Evolutionary conservation across 306 rosid genomes (phyloP), one percentile per base, ranked within the genome.

Genomic region (Sicyos edulis): DNA sequence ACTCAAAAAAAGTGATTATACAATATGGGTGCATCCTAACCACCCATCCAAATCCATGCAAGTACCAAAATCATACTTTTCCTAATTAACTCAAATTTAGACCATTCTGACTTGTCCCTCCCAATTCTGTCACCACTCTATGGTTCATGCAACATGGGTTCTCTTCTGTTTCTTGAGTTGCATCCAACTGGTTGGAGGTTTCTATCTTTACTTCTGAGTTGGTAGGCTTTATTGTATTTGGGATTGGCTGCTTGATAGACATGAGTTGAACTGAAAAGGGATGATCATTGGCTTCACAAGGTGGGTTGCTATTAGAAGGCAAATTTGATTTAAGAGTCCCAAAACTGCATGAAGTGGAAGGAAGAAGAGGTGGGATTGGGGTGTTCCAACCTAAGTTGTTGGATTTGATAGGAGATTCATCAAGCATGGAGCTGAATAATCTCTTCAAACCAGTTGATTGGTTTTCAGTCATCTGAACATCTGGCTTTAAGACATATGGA

Each of bases 401-500:
- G 45, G 45, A 40, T 40, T 40, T 40, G 45, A 40, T 76, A 4
- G 88, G 85, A 50, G 83, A 77, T 37, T 73, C 82, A 54, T 80
- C 80, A 4, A 84, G 62, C 40, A 68, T 78, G 54, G 86, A 87
- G 4, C 80, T 86, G 70, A 79, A 80, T 59, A 83, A 8, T 81
- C 85, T 83, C 74, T 85, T 87, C 55, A 62, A 45, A 20, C 86
- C 83, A 22, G 74, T 71, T 16, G 78, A 70, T 45, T 80, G 85
- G 65, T 15, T 76, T 79, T 80, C 87, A 52, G 80, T 80, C 74
- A 74, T 80, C 29, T 77, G 85, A 32, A 77, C 55, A 77, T 74
- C 85, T 32, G 92, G 85, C 77, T 87, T 88, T 57, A 80, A 65
- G 19, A 77, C 74, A 85, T 78, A 83, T 13, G 92, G 91, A 75